phyloP scores from a whole-genome alignment of 768 basidiomycete species.

The Exsudoporus frostii region DNA sequence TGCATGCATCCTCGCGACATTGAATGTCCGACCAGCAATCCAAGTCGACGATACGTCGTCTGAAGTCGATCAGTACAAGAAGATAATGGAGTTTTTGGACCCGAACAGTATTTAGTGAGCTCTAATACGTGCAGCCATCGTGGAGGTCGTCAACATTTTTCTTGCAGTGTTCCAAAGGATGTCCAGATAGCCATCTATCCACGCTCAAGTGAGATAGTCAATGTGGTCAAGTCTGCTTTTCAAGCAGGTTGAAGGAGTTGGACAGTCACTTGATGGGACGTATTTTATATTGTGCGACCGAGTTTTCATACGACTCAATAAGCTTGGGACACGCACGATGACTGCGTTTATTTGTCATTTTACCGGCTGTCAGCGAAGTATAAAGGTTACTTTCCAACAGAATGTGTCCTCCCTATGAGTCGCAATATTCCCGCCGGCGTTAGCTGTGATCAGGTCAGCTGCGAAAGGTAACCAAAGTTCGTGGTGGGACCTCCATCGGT shows the following conservation, averaged over 20 bases:
- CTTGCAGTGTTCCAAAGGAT: conserved; percentile 1
- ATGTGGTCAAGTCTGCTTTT: not conserved
- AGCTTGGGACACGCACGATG: too few relatives aligned
- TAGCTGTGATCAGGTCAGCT: too few relatives aligned
- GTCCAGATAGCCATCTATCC: not conserved
- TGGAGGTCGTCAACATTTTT: too few relatives aligned
- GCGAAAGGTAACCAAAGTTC: too few relatives aligned
- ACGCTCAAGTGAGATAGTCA: not conserved
- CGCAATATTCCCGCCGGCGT: too few relatives aligned
- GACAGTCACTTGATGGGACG: not conserved
- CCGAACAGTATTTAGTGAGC: conserved; percentile 6
- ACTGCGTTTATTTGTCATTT: too few relatives aligned
- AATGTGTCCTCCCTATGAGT: too few relatives aligned
- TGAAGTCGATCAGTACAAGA: not conserved
- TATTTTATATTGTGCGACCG: too few relatives aligned
- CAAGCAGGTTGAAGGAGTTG: not conserved
- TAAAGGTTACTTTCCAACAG: too few relatives aligned
- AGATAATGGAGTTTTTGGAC: conserved; percentile 4
- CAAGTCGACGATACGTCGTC: not conserved
- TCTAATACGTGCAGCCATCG: not conserved
- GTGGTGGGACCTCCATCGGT: too few relatives aligned
- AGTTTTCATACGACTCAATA: not conserved
- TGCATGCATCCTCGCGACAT: conserved; percentile 1
- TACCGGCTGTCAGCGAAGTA: too few relatives aligned
- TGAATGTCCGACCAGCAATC: not conserved